Base-by-base conservation (phyloP, 2,329 filamentous ascomycete genomes). In the Calonectria fujianensis region DNA sequence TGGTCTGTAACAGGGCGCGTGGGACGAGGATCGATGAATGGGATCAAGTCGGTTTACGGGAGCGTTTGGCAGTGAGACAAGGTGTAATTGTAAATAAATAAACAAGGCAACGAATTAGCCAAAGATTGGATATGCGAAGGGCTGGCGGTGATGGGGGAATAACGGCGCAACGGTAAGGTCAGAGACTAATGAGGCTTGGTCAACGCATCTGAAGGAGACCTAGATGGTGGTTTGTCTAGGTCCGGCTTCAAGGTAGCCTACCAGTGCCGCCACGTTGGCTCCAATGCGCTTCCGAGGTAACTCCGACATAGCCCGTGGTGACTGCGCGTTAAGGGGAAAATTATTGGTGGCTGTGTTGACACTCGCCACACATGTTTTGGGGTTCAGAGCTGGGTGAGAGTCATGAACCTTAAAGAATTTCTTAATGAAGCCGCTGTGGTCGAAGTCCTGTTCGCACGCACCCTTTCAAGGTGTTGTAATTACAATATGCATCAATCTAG, bases 151-250 rank as follows among this genome's bases (percentile, higher is more conserved):
- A 51, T 27, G 63, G 59, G 52, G 61, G 67, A 48, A 48, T 75
- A 70, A 69, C 67, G 75, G 74, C 77, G 74, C 74, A 78, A 75
- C 74, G 78, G 71, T 54, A 79, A 79, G 79, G 74, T 77, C 74
- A 76, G 76, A 80, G 75, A 79, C 77, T 75, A 78, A 79, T 73
- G 79, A 80, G 74, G 75, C 74, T 76, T 80, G 72, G 77, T 78
- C 67, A 64, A 69, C 78, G 67, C 65, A 73, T 72, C 73, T 78
- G 75, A 80, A 80, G 78, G 79, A 74, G 79, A 73, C 76, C 74
- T 64, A 69, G 73, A 76, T 76, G 75, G 74, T 76, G 74, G 69
- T 72, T 78, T 80, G 72, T 70, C 65, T 78, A 70, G 70, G 76
- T 68, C 76, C 14, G 16, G 11, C 13, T 65, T 64, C 51, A 63